Percentiles rank a stretch among this genome's conserved stretches.
Evolutionary conservation across 768 basidiomycete species (phyloP).

Genomic region (Mycena olivaceomarginata): DNA sequence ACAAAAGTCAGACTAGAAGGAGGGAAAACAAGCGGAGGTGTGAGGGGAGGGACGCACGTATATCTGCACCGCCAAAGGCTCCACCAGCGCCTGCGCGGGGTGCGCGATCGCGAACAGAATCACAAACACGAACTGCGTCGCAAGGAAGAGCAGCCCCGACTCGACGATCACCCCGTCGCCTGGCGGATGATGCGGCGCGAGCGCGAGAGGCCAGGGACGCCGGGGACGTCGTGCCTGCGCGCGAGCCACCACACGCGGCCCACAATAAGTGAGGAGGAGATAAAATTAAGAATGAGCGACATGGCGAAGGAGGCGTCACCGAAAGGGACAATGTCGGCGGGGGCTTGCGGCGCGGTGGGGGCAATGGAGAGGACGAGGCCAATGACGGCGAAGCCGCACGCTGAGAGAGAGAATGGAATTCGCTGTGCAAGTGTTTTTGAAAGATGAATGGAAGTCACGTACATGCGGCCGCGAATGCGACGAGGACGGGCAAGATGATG

Average conservation of each 20-base stretch:
- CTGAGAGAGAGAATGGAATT: not conserved
- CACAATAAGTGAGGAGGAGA: not conserved
- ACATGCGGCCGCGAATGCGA: not conserved
- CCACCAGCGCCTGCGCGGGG: not conserved
- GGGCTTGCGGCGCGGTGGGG: not conserved
- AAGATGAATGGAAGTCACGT: not conserved
- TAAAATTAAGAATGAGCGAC: not conserved
- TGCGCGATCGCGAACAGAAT: not conserved
- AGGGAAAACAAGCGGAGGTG: not conserved
- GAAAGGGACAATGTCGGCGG: not conserved
- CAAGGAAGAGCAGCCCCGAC: not conserved
- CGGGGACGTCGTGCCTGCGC: not conserved
- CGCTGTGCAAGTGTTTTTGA: too few species aligned
- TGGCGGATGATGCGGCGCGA: not conserved
- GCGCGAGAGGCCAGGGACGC: not conserved
- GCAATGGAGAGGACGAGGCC: not conserved
- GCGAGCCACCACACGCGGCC: not conserved
- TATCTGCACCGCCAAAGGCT: not conserved
- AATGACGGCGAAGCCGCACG: not conserved
- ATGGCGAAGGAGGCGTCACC: not conserved
- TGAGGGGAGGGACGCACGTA: not conserved
- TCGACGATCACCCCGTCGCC: not conserved
- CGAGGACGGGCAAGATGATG: not conserved
- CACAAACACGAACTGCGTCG: not conserved
- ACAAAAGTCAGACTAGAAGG: not conserved